Base-by-base conservation (phyloP, 2,329 filamentous ascomycete species). In the Aspergillus neotritici region DNA sequence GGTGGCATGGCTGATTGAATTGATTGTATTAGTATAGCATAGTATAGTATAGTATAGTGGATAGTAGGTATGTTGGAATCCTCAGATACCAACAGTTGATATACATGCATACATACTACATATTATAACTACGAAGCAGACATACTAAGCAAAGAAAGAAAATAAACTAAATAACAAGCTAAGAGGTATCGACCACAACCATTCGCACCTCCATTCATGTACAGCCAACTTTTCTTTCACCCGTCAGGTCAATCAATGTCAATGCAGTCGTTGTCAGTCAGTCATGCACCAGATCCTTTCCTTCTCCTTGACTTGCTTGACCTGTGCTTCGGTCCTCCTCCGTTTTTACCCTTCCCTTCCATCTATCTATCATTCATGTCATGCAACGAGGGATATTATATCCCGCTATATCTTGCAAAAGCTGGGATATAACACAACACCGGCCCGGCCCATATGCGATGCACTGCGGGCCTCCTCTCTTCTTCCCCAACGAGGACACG, bases 211-310 rank as follows among this genome's bases (percentile, higher is more conserved):
- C 17, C 17, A 52, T 41, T 56, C 58, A 60, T 59, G 52, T 61
- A 61, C 58, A 60, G 49, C 51, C 48, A 44, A 42, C 46, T 53
- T 46, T 47, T 51, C 21, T 25, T 25, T 25, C 3, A 25, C 21
- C 21, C 21, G 9, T 25, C 17, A 25, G 21, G 17, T 21, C 17
- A 40, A 42, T 53, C 43, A 55, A 55, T 47, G 43, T 53, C 43
- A 55, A 55, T 47, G 48, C 47, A 54, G 46, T 54, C 53, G 50
- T 54, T 48, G 50, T 56, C 52, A 47, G 55, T 56, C 50, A n/a
- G 52, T 58, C 45, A 49, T 57, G 55, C 54, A 35, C 7, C 17
- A 21, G 17, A 21, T 37, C 14, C 17, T 43, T 44, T 48, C 34
- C 29, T 46, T 54, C 47, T 43, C 4, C 13, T 8, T 38, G 28